Evolutionary conservation across 2,329 filamentous ascomycete species (phyloP).

Genomic region (Neopestalotiopsis sp.): DNA sequence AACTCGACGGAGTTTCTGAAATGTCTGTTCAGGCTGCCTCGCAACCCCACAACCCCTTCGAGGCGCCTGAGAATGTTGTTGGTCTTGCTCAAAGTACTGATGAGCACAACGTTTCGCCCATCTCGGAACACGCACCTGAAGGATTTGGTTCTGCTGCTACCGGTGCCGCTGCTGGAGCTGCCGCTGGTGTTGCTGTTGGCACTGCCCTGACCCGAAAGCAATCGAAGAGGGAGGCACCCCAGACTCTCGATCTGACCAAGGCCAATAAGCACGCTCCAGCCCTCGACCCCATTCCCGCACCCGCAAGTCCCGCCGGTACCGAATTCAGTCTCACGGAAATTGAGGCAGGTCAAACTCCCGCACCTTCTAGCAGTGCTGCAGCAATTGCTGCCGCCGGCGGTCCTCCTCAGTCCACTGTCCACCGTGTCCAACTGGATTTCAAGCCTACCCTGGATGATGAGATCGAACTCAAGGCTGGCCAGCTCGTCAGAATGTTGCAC

Average conservation of each 20-base stretch:
- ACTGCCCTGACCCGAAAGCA: constrained; percentile 54
- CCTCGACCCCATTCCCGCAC: constrained; percentile 22
- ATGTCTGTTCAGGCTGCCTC: constrained; percentile 30
- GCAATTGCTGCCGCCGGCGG: constrained; percentile 68
- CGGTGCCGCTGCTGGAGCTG: constrained; percentile 41
- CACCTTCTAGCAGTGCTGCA: constrained; percentile 55
- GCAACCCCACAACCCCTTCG: constrained; percentile 40
- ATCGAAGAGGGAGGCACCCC: constrained; percentile 59
- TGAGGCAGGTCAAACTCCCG: constrained; percentile 49
- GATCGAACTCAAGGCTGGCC: constrained; percentile 78
- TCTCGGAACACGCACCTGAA: constrained; percentile 24
- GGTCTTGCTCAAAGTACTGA: constrained; percentile 42
- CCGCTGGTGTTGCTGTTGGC: constrained; percentile 43
- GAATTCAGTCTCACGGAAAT: constrained; percentile 66
- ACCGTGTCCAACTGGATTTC: constrained; percentile 95
- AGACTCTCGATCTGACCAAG: constrained; percentile 60
- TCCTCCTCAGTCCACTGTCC: constrained; percentile 68
- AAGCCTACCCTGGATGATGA: constrained; percentile 92
- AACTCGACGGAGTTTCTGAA: constrained; percentile 40
- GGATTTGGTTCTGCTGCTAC: constrained; percentile 31
- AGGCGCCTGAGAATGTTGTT: constrained; percentile 40
- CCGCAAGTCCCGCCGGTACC: constrained; percentile 65
- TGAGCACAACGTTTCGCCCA: not conserved
- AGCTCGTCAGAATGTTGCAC: constrained; percentile 86
- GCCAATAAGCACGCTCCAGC: constrained; percentile 25